Evolutionary conservation across 164 flowering plant genomes (phyloP), one percentile per base, ranked within the genome.

Genomic region (Stephania yunnanensis): DNA sequence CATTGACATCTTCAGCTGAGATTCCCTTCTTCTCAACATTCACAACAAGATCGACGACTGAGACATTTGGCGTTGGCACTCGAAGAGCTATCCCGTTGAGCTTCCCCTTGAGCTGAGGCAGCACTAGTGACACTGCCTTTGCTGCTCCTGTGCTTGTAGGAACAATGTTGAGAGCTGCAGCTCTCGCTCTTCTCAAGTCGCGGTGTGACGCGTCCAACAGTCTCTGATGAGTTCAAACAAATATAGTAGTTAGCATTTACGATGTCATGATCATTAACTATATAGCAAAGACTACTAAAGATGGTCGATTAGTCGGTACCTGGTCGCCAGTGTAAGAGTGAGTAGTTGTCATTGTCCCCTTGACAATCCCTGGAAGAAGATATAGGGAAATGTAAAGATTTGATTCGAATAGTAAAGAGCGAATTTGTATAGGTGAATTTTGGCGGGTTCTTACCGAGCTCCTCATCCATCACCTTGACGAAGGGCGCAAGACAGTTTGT

Each of bases 281-380:
- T 36, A 36, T 36, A 36, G 42, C 42, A 36, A 36, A 36, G 4
- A 36, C 42, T 36, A 36, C 42, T 36, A 36, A 36, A 65, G 17
- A 22, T 6, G n/a, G 31, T 6, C 20, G 10, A 65, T 65, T 65
- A 31, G 22, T 22, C 7, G n/a, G 74, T 86, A 92, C 98, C 94
- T 95, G 97, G 82, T 95, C 99, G 31, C 97, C 97, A 3, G 97
- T 92, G 89, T 95, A 95, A 65, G 99, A 95, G 79, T 95, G 99
- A 45, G 98, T 95, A 10, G 99, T 95, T 73, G 98, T 95, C 99
- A 95, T 95, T 75, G 99, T 95, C 75, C 99, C 99, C 92, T 95
- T 95, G 44, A 93, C 96, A 85, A 93, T 92, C 36, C 90, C 98
- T 95, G 88, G 73, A 79, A 71, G 17, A 66, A 66, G 46, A 71